Base-by-base conservation (phyloP, 148 eudicot genomes). In the Rhododendron williamsianum region DNA sequence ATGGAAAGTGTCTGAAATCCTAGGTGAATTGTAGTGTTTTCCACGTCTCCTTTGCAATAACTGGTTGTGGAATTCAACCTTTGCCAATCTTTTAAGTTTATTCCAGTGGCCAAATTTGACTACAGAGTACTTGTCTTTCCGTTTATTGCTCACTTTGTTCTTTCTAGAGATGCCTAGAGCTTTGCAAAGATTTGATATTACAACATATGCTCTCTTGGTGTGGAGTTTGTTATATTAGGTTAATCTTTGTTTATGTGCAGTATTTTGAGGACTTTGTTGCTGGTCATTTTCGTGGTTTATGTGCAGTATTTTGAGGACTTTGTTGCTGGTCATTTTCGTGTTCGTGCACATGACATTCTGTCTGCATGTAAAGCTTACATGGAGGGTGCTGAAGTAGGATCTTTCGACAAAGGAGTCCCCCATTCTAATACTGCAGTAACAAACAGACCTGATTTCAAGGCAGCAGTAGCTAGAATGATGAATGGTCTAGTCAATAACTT, bases 241-340 rank as follows among this genome's bases (percentile, higher is more conserved):
- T 11, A 4, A n/a, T 78, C 27, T 33, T 36, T 79, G n/a, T 77
- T 86, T 78, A 76, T 30, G 83, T 86, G 89, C 98, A 95, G 97
- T 86, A 95, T 84, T 95, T 92, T 85, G 98, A 92, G 90, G 94
- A 92, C 85, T 86, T 95, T 84, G 95, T 92, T 25, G 85, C 89
- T 12, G 94, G 94, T 30, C 94, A 93, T 89, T 94, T 95, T 83
- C 92, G 89, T 49, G 67, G n/a, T 77, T 87, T 78, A 76, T 30
- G 83, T 86, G 89, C 98, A 95, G 97, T 86, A 95, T 84, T 95
- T 92, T 85, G 98, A 92, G 90, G 94, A 92, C 84, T 86, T 95
- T 84, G 95, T 92, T 25, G 85, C 89, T 12, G 94, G 94, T 30
- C 94, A 93, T 89, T 94, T 95, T 83, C 92, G 89, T 49, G 67